Evolutionary conservation across 1,284 basidiomycete species (phyloP).

Genomic region (Stygiomarasmius scandens): DNA sequence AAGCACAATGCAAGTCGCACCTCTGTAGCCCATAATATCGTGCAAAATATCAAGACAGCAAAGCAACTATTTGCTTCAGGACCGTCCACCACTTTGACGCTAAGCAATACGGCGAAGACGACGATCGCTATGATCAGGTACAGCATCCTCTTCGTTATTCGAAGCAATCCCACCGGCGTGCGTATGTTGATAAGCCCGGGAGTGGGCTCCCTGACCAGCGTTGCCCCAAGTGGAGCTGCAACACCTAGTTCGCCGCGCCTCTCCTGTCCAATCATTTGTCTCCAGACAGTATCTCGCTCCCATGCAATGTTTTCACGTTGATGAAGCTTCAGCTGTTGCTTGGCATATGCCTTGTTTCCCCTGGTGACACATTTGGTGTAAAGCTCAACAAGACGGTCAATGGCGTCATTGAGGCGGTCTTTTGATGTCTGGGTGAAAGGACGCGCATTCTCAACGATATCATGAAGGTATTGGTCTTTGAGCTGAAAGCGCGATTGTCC

Average conservation of each 20-base stretch:
- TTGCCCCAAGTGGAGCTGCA: constrained; percentile 42
- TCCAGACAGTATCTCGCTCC: constrained; percentile 96
- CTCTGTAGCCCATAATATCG: constrained; percentile 96
- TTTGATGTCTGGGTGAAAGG: constrained; percentile 75
- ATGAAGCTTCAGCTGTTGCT: constrained; percentile 84
- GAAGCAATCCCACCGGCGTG: constrained; percentile 66
- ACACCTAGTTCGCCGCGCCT: constrained; percentile 63
- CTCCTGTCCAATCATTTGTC: constrained; percentile 94
- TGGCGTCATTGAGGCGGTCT: constrained; percentile 64
- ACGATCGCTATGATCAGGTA: constrained; percentile 60
- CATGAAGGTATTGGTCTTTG: constrained; percentile 82
- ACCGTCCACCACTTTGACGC: constrained; percentile 61
- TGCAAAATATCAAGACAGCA: constrained; percentile 89
- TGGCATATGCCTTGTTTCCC: constrained; percentile 74
- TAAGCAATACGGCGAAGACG: constrained; percentile 65
- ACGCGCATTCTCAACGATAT: constrained; percentile 66
- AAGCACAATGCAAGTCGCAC: constrained; percentile 41
- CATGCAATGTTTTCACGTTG: constrained; percentile 93
- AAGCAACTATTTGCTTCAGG: constrained; percentile 90
- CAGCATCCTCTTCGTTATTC: constrained; percentile 66
- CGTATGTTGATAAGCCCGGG: constrained; percentile 53
- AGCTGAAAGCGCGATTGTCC: constrained; percentile 45
- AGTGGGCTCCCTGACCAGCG: constrained; percentile 56
- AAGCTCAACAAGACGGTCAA: constrained; percentile 68
- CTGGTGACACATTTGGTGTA: constrained; percentile 88